A percentile compares a stretch with the other conserved stretches of the same genome.
phyloP scores from a whole-genome alignment of 1,284 basidiomycete species.

The Ganoderma multipileum region DNA sequence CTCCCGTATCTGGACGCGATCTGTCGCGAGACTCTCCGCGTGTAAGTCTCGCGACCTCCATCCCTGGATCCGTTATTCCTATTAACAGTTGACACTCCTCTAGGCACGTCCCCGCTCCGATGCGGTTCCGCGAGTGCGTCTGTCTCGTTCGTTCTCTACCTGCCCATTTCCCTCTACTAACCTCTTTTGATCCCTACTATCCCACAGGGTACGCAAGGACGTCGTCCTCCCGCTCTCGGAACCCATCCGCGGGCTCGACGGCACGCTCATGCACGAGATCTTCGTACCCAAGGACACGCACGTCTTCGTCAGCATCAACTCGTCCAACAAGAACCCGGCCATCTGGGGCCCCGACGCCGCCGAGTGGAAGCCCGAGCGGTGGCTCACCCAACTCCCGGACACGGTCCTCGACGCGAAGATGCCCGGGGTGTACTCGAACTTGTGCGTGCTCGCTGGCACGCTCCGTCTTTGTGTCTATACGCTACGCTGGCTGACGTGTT shows the following conservation, averaged over 20 bases:
- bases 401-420: constrained; percentile 15
- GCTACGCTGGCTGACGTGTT: not conserved
- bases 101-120: constrained; percentile 43
- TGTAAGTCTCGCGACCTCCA: not conserved
- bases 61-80: not conserved
- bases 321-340: constrained; percentile 36
- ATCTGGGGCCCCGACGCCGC: constrained; percentile 47
- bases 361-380: constrained; percentile 21
- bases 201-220: constrained; percentile 4
- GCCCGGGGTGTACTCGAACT: constrained; percentile 28
- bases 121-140: constrained; percentile 39
- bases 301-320: constrained; percentile 14
- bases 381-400: constrained; percentile 16
- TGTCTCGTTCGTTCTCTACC: not conserved
- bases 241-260: constrained; percentile 14
- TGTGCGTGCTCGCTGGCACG: constrained; percentile 18
- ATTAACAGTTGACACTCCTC: not conserved
- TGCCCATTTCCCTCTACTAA: not conserved
- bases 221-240: constrained; percentile 14
- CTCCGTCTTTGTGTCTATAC: too few relatives aligned
- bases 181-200: too few relatives aligned
- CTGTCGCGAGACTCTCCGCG: constrained; percentile 10
- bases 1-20: constrained; percentile 9
- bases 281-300: constrained; percentile 16
- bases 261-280: constrained; percentile 13